Base-by-base conservation (phyloP, 148 eudicot genomes). In the Vaccinium vitisidaea region DNA sequence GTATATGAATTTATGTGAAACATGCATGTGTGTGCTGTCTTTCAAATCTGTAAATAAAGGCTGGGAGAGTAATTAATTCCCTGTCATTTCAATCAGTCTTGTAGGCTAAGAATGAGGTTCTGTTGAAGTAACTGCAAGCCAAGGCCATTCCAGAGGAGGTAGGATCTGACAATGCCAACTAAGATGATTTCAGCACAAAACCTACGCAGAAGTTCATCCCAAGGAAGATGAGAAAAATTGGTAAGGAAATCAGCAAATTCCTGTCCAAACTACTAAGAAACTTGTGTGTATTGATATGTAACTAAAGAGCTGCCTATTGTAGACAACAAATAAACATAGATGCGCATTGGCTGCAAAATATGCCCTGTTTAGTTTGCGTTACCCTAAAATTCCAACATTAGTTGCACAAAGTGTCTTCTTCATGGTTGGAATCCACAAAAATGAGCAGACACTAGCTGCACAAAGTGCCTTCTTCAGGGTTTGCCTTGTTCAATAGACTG, bases 101-200 rank as follows among this genome's bases (percentile, higher is more conserved):
- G 16, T 84, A 84, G 27, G 78, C 86, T 46, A 79, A 69, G 49
- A 84, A 84, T 16, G 78, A 84, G 49, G 43, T n/a, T 12, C 83
- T 79, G 70, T 82, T 70, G 3, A 69, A 50, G 86, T 84, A 84
- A 6, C 83, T 79, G 49, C n/a, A 79, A 30, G 86, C 86, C 50
- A 84, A 79, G 6, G 78, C 86, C 67, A 43, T 84, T 53, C 83
- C 83, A 69, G 77, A 36, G 21, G 83, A 84, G 59, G 86, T 84
- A 14, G 86, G 86, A 67, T 79, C 23, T 2, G 86, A 84, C 53
- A 84, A 84, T 36, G 83, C 86, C 82, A 84, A 36, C 46, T 84
- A 78, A 78, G 82, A 84, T 25, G 43, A 39, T 78, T 63, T 50
- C 76, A 84, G 82, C 61, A 59, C 36, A 49, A 63, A 18, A 48